Evolutionary conservation across 352 stramenopile genomes (phyloP).

Genomic region (Blastocystis sp.): DNA sequence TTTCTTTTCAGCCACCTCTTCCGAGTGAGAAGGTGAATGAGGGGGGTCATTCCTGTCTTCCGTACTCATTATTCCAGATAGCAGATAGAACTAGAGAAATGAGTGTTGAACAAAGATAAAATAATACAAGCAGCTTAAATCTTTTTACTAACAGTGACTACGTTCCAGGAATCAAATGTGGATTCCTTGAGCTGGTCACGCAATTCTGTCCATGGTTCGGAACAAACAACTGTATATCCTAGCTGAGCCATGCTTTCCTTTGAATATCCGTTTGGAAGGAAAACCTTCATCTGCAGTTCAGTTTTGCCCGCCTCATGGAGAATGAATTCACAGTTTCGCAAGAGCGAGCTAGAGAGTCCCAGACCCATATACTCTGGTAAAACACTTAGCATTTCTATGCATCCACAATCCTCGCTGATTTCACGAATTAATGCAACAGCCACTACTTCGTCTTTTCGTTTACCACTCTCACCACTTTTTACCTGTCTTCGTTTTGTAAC

Average conservation of each 20-base stretch:
- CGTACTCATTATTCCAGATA: neutral
- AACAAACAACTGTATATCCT: neutral
- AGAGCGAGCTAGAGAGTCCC: neutral
- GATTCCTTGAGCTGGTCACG: neutral
- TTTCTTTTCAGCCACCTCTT: neutral
- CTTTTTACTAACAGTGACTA: neutral
- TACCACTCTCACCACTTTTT: neutral
- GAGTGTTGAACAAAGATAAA: neutral
- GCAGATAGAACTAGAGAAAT: neutral
- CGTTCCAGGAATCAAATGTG: neutral
- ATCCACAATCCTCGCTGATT: neutral
- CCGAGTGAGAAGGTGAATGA: neutral
- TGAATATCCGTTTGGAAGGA: neutral
- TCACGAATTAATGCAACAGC: neutral
- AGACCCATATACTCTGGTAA: constrained; percentile 44
- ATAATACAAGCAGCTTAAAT: constrained; percentile 30
- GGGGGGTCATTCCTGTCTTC: neutral
- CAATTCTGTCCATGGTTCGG: constrained; percentile 17
- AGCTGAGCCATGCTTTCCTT: neutral
- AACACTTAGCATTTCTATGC: constrained; percentile 6
- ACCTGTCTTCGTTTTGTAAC: neutral
- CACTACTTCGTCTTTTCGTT: neutral
- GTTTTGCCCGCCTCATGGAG: constrained; percentile 1
- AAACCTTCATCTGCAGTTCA: neutral
- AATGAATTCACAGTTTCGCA: constrained; percentile 5